Percentiles rank a stretch among this genome's conserved stretches.
Conservation (phyloP, 1,139 yeast genomes). For the Pichia sp. region DNA sequence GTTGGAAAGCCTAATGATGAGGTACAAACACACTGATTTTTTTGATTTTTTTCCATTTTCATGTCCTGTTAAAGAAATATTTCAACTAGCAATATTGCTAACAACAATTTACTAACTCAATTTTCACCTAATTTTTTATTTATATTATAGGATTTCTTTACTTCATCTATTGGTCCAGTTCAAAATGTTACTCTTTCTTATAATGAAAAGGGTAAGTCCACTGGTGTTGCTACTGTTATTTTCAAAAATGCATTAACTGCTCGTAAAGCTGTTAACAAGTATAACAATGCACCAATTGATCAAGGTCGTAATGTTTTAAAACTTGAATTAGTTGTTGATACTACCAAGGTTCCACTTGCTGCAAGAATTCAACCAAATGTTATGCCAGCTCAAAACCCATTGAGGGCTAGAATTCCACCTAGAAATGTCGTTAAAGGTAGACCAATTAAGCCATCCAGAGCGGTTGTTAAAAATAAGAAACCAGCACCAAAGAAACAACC, state of each 20-base stretch:
- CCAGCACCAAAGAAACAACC: slow-evolving; percentile 26
- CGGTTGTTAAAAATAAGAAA: slow-evolving; percentile 2
- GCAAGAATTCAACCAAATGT: slow-evolving; percentile 56
- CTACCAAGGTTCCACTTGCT: slow-evolving; percentile 69
- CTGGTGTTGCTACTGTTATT: slow-evolving; percentile 83
- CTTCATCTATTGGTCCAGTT: slow-evolving; percentile 83
- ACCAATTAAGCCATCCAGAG: slow-evolving; percentile 11
- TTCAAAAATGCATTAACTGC: slow-evolving; percentile 70
- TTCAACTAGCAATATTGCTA: background rate
- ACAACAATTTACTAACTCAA: slow-evolving; percentile 15
- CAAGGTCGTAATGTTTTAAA: slow-evolving; percentile 73
- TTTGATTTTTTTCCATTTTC: background rate
- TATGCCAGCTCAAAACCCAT: slow-evolving; percentile 4
- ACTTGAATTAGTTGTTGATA: slow-evolving; percentile 83
- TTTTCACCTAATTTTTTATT: background rate
- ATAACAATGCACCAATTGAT: slow-evolving; percentile 91
- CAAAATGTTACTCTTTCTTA: slow-evolving; percentile 64
- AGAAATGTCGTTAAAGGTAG: slow-evolving; percentile 9
- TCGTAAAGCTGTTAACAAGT: slow-evolving; percentile 67
- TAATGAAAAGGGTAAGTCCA: slow-evolving; percentile 84
- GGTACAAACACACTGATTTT: background rate
- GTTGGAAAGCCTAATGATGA: background rate
- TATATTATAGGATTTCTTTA: slow-evolving; percentile 71
- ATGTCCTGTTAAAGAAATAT: background rate
- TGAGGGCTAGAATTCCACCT: background rate